These are phyloP conservation scores for Serpula lacrymans DNA, from an alignment of 768 basidiomycete genomes.

Conservation along the genomic window DNA sequence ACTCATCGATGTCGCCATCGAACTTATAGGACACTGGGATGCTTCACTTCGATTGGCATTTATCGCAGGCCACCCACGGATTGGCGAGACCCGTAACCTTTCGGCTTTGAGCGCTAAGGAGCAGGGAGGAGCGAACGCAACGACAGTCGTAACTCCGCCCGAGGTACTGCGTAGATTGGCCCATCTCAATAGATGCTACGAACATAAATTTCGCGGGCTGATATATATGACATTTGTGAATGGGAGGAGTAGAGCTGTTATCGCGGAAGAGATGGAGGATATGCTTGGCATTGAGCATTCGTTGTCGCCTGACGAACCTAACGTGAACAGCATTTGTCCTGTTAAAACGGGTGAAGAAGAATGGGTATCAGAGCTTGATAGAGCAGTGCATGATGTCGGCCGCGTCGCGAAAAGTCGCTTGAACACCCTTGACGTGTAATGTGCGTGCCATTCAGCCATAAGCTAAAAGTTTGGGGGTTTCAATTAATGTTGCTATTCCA, in stretches of 20 bases:
- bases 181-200: slow-evolving; percentile 78
- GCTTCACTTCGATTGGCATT: slow-evolving; percentile 53
- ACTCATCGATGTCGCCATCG: slow-evolving; percentile 54
- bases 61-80: slow-evolving; percentile 83
- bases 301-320: slow-evolving; percentile 39
- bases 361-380: slow-evolving; percentile 67
- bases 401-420: slow-evolving; percentile 73
- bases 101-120: slow-evolving; percentile 76
- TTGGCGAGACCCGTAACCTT: slow-evolving; percentile 77
- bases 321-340: slow-evolving; percentile 31
- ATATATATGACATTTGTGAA: slow-evolving; percentile 94
- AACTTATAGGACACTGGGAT: slow-evolving; percentile 52
- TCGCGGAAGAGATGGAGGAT: slow-evolving; percentile 80
- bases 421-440: slow-evolving; percentile 37
- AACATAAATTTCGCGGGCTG: slow-evolving; percentile 66
- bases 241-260: slow-evolving; percentile 65
- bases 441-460: slow-evolving; percentile 13
- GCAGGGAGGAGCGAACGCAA: slow-evolving; percentile 49
- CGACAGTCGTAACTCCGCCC: slow-evolving; percentile 56
- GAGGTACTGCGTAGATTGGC: slow-evolving; percentile 69
- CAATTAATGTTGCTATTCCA: background rate
- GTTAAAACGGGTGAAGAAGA: slow-evolving; percentile 37
- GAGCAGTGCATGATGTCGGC: slow-evolving; percentile 74
- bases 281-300: slow-evolving; percentile 53
- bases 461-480: slow-evolving; percentile 2